A percentile compares a stretch with the other conserved stretches of the same genome.
phyloP scores from a whole-genome alignment of 495 filamentous ascomycete species.

The Aspergillus ellipticus region DNA sequence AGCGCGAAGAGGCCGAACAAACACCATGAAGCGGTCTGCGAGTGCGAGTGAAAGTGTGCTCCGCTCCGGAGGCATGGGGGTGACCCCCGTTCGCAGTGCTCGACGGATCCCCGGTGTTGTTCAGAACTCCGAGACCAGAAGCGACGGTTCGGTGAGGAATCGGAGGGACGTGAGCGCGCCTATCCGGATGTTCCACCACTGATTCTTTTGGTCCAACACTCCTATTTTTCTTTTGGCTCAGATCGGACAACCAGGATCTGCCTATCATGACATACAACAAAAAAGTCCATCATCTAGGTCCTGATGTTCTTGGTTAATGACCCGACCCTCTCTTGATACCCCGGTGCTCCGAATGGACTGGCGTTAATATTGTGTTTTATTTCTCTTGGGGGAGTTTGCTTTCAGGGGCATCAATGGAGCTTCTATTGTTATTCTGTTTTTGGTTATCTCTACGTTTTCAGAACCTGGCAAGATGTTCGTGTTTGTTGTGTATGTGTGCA shows the following conservation, averaged over 20 bases:
- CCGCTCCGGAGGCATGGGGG: conserved; percentile 23
- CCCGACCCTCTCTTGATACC: conserved; percentile 18
- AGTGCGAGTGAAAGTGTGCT: conserved; percentile 36
- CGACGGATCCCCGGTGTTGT: conserved; percentile 39
- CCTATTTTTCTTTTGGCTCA: not conserved
- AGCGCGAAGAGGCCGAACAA: conserved; percentile 43
- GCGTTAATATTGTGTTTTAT: conserved; percentile 14
- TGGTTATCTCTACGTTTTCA: no score
- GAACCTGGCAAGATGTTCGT: no score
- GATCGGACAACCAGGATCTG: not conserved
- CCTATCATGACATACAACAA: not conserved
- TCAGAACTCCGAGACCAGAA: conserved; percentile 25
- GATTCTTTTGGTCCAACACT: no score
- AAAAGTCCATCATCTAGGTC: not conserved
- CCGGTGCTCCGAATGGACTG: conserved; percentile 16
- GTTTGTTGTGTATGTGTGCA: no score
- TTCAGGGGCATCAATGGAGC: not conserved
- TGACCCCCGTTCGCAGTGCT: conserved; percentile 26
- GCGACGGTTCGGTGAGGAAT: conserved; percentile 26
- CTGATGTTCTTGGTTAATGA: conserved; percentile 5
- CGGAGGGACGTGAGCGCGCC: conserved; percentile 42
- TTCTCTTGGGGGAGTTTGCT: not conserved
- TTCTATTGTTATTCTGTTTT: conserved; percentile 8
- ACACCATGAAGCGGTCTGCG: conserved; percentile 42
- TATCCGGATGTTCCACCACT: conserved; percentile 36